Base-by-base conservation (phyloP, 2,329 filamentous ascomycete genomes). In the Stemphylium lycopersici region DNA sequence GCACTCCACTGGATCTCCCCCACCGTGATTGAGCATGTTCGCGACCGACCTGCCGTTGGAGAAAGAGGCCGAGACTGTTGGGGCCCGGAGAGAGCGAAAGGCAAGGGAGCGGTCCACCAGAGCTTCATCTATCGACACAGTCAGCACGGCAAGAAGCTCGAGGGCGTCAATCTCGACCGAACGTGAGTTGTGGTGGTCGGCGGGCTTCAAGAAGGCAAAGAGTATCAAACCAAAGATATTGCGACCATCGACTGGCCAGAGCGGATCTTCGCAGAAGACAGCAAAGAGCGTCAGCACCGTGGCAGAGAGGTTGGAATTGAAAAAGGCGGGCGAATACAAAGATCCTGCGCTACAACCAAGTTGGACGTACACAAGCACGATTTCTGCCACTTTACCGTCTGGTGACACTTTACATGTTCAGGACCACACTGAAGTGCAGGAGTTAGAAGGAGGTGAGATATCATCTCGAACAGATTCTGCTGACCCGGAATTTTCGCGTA, bases 1-100 rank as follows among this genome's bases (percentile, higher is more conserved):
- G 40, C 46, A 47, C 56, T 58, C 45, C 56, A 26, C 46, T 48
- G 37, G 44, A 42, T 39, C 41, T 50, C 45, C 10, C 49, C 39
- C 37, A 48, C 52, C 44, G 33, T 51, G 29, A 56, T 55, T 50
- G 39, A 68, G 24, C 31, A 77, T 77, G 75, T 77, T 77, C 48
- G 55, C 71, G 41, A 73, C 74, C 44, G 75, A 77, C 59, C 59
- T 77, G 18, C 72, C 72, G 16, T 76, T 75, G 75, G 64, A 56
- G 4, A 67, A 71, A 45, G 60, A 56, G 33, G 63, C 63, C n/a
- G 74, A 76, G 58, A 74, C 65, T 39, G 70, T 77, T 36, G 75
- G 75, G n/a, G 60, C 74, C 54, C 68, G 72, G 8, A 67, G 62
- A 52, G 70, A 76, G 52, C 65, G 75, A 36, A 74, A 68, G 42